Base-by-base conservation (phyloP, 2,329 filamentous ascomycete species). In the Exophiala alcalophila region DNA sequence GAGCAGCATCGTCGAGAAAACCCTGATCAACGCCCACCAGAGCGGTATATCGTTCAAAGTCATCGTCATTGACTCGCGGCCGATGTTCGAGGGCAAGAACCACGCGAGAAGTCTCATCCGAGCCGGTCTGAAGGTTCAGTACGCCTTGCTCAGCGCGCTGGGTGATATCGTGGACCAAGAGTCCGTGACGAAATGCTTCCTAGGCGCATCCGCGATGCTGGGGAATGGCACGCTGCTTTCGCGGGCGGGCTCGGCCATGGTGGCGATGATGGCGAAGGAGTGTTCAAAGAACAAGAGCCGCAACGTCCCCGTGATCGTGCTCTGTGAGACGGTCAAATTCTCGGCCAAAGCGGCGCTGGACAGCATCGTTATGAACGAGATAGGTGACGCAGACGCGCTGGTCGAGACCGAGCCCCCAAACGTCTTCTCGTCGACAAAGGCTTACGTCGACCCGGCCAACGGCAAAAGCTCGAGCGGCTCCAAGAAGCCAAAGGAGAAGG, bases 301-400 rank as follows among this genome's bases (percentile, higher is more conserved):
- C 6, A 82, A 84, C 44, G 78, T 90, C 25, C 85, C 86, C 1
- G 87, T 97, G 45, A 82, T 94, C 23, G 87, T 94, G 3, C 84
- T 94, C 46, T 95, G 88, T 64, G 91, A 97, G 69, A 92, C 85
- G 3, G 83, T 97, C 69, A 98, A 97, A 67, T 96, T 97, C 63
- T 86, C 92, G 58, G 82, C 88, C 57, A 83, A 88, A 44, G 87
- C 96, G 8, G 86, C 88, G 5, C 80, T 94, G 10, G 92, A 97
- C 66, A 91, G 88, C 16, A 86, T 97, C 54, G 91, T 92, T 28
- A 83, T 88, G 59, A 98, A 98, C 64, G 92, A 98, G 70, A 83
- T 96, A 50, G 89, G 80, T 67, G 76, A 90, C 63, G 59, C 87
- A 65, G 79, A 84, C 64, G 74, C 87, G 67, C 67, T 85, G 18